A percentile compares a stretch with the other conserved stretches of the same genome.
phyloP scores from a whole-genome alignment of 75 land plant genomes.

The Cunninghamia lanceolata region DNA sequence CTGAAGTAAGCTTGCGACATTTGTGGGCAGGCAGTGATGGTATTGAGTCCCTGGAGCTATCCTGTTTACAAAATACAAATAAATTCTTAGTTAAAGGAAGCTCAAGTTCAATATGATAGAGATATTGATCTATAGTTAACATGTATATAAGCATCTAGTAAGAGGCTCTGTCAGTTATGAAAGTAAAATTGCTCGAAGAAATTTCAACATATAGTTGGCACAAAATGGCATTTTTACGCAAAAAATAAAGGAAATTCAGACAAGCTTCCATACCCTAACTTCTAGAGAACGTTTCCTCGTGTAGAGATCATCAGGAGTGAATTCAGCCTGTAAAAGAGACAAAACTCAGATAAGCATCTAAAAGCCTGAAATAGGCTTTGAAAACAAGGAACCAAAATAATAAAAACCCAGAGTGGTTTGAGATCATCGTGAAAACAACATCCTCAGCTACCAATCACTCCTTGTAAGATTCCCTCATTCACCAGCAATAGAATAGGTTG shows the following conservation, averaged over 20 bases:
- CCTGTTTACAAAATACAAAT: conserved; percentile 24
- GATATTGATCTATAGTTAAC: neutral
- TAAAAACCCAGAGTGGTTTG: neutral
- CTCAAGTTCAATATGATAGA: neutral
- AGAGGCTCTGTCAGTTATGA: neutral
- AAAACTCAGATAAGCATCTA: neutral
- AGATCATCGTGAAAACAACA: neutral
- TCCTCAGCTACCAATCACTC: neutral
- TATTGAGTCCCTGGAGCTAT: conserved; percentile 21
- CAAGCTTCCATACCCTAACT: conserved; percentile 33
- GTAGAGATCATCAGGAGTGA: conserved; percentile 74
- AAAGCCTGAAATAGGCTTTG: neutral
- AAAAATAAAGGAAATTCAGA: neutral
- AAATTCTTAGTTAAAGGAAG: neutral
- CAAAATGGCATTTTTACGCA: neutral
- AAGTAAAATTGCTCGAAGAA: neutral
- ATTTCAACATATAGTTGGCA: neutral
- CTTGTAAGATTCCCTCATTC: neutral
- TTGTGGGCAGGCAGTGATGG: conserved; percentile 30
- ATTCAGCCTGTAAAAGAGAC: conserved; percentile 62
- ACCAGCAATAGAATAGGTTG: neutral
- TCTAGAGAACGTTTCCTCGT: conserved; percentile 60
- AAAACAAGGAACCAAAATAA: neutral
- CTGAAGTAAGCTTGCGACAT: conserved; percentile 33
- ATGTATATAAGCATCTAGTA: neutral